Percentiles rank a stretch among this genome's conserved stretches.
Conservation (phyloP, 306 rosid genomes). For the Senna siamea region DNA sequence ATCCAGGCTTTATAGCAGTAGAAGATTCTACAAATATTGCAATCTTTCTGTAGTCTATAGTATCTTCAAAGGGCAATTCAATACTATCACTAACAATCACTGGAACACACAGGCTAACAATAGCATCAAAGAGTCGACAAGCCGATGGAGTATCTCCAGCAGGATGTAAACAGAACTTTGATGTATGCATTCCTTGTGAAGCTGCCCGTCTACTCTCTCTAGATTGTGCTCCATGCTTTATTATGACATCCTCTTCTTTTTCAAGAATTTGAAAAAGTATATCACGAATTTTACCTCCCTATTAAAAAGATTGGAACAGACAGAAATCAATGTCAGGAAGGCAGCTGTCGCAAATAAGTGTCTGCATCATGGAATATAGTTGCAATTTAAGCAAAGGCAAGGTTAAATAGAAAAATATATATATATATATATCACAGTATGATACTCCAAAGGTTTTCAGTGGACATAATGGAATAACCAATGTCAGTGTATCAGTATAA, state of each 20-base stretch:
- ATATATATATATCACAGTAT: neutral
- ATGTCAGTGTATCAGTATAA: neutral
- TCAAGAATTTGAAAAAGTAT: constrained; percentile 78
- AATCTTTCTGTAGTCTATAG: constrained; percentile 80
- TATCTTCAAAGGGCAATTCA: constrained; percentile 95
- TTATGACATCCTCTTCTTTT: constrained; percentile 65
- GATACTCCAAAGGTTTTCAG: neutral
- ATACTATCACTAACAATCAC: constrained; percentile 81
- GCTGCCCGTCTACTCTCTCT: constrained; percentile 92
- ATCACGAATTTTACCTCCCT: constrained; percentile 97
- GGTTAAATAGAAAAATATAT: neutral
- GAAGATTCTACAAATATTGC: constrained; percentile 78
- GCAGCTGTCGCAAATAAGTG: neutral
- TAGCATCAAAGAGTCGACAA: constrained; percentile 91
- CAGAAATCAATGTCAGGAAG: constrained; percentile 24
- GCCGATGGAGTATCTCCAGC: constrained; percentile 99
- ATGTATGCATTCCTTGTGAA: constrained; percentile 90
- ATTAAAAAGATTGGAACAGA: constrained; percentile 14
- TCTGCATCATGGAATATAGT: constrained; percentile 13
- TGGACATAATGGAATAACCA: neutral
- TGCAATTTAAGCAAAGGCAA: constrained; percentile 18
- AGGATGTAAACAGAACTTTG: constrained; percentile 92
- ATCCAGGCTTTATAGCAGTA: constrained; percentile 69
- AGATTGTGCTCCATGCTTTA: constrained; percentile 94
- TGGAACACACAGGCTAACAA: constrained; percentile 91